Percentiles rank a stretch among this genome's conserved stretches.
Evolutionary conservation across 164 flowering plant genomes (phyloP).

Genomic region (Stephania yunnanensis): DNA sequence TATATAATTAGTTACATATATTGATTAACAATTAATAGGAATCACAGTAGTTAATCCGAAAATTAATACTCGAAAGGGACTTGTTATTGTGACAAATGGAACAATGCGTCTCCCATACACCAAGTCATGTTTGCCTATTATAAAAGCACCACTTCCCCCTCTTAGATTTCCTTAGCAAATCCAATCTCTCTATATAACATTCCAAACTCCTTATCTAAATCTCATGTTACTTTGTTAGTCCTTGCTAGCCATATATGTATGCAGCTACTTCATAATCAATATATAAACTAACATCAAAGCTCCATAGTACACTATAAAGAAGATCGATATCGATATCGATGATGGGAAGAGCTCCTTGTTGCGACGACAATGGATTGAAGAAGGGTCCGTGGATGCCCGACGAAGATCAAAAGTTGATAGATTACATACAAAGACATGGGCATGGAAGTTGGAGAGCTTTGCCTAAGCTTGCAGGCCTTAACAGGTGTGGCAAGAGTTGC

Average conservation of each 20-base stretch:
- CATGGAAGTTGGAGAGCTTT: slow-evolving; percentile 60
- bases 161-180: background rate
- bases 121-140: slow-evolving; percentile 14
- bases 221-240: slow-evolving; percentile 1
- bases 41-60: background rate
- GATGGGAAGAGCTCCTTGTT: slow-evolving; percentile 50
- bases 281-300: background rate
- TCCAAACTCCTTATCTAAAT: background rate
- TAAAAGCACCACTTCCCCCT: slow-evolving; percentile 13
- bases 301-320: too few species aligned
- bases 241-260: background rate
- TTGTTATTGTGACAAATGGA: background rate
- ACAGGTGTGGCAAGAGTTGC: slow-evolving; percentile 58
- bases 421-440: slow-evolving; percentile 37
- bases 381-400: slow-evolving; percentile 65
- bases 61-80: background rate
- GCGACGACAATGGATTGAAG: slow-evolving; percentile 31
- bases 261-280: background rate
- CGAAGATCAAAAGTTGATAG: slow-evolving; percentile 19
- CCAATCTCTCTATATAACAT: background rate
- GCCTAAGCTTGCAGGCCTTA: slow-evolving; percentile 52
- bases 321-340: background rate
- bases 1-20: too few species aligned
- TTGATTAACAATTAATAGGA: background rate
- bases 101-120: slow-evolving; percentile 20